Evolutionary conservation across 2,329 filamentous ascomycete species (phyloP), one percentile per base, ranked within the genome.

Genomic region (Colletotrichum liaoningense): DNA sequence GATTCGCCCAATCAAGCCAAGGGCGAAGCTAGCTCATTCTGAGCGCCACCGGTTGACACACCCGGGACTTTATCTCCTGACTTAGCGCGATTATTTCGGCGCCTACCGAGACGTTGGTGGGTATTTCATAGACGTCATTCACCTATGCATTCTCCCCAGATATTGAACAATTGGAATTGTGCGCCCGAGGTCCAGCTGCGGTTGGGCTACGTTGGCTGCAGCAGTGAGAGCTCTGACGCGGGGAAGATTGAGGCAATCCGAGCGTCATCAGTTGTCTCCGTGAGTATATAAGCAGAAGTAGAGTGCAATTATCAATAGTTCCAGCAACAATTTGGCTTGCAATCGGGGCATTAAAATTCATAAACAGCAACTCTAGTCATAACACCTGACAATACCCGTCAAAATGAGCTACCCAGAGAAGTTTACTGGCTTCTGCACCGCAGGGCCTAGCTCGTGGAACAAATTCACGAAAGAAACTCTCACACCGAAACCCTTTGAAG

Each of bases 331-430:
- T n/a, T n/a, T n/a, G n/a, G n/a, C n/a, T 19, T 42, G 2, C 38
- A 8, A 42, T 42, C 16, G 38, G 8, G 16, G 38, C 16, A 42
- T 5, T 2, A 42, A 42, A 42, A 2, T 6, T 11, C 8, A 1
- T 1, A 4, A 14, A 3, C 7, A 3, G 11, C 5, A 5, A 11
- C 11, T 8, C 2, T 22, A 26, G 68, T 49, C 42, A 19, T 26
- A 28, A 19, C 9, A 16, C 35, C 3, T 22, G n/a, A 46, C 46
- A 24, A 9, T 3, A 54, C 7, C 35, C 49, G 2, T 24, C 75
- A 81, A 52, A 56, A 85, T 85, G 83, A 83, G 83, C n/a, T 85
- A 86, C 63, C 84, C 84, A 9, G 84, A 86, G 12, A 85, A 82
- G 2, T 86, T 86, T 63, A 78, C 80, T 63, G 84, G 84, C 76